Evolutionary conservation across 2,329 filamentous ascomycete species (phyloP).

Genomic region (Cladosporium austrohemisphaericum): DNA sequence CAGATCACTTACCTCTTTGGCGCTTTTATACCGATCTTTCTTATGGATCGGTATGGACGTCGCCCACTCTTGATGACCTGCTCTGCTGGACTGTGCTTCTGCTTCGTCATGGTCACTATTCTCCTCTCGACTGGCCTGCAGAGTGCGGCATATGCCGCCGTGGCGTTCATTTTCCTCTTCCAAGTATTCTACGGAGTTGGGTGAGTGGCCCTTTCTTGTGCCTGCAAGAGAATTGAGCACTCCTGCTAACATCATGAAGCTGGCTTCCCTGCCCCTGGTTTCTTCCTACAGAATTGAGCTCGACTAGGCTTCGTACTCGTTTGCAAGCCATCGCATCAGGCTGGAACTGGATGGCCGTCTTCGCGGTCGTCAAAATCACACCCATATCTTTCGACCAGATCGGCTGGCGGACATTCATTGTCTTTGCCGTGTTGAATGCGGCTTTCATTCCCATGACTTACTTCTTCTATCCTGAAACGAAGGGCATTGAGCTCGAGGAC

Average conservation of each 20-base stretch:
- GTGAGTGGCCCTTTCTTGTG: too few relatives aligned
- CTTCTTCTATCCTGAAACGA: constrained; percentile 48
- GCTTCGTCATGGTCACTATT: constrained; percentile 29
- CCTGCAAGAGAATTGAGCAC: too few relatives aligned
- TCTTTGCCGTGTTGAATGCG: constrained; percentile 15
- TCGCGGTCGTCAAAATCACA: constrained; percentile 16
- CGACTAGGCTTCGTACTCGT: too few relatives aligned
- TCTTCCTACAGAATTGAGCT: too few relatives aligned
- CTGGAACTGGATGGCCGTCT: background rate
- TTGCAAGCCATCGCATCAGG: too few relatives aligned
- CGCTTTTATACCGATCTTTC: constrained; percentile 39
- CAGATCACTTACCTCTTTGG: constrained; percentile 40
- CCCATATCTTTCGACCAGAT: constrained; percentile 18
- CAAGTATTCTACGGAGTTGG: background rate
- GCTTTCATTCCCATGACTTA: constrained; percentile 57
- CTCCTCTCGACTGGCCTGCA: background rate
- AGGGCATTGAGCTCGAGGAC: constrained; percentile 22
- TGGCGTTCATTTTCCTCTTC: background rate
- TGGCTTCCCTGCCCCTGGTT: too few relatives aligned
- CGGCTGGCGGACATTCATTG: constrained; percentile 17
- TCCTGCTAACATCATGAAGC: too few relatives aligned
- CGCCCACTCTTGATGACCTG: constrained; percentile 41
- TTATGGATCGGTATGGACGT: constrained; percentile 43
- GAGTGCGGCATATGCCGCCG: background rate
- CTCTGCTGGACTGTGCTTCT: constrained; percentile 42